Conservation (phyloP, 2,329 filamentous ascomycete genomes). For the Shiraia bambusicola region DNA sequence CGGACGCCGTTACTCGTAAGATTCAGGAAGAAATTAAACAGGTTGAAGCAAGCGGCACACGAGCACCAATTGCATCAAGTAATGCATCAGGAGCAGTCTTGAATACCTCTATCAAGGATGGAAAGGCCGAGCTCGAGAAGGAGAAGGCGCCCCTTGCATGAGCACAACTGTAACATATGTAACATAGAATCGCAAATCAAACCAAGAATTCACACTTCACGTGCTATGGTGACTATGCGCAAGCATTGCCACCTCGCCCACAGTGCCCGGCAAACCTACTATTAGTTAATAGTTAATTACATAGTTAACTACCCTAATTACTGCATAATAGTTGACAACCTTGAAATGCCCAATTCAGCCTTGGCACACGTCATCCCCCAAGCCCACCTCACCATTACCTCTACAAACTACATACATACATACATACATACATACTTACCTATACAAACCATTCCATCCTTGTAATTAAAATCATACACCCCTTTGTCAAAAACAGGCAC, state of each 20-base stretch:
- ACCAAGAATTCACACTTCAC: not conserved
- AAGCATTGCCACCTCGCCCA: not conserved
- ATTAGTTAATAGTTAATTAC: not conserved
- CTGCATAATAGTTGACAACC: slow-evolving; percentile 11
- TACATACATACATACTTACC: no score
- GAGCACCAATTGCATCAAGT: slow-evolving; percentile 17
- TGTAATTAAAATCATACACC: no score
- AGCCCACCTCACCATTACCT: slow-evolving; percentile 2
- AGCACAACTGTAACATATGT: slow-evolving; percentile 12
- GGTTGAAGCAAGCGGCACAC: slow-evolving; percentile 22
- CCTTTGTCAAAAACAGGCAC: no score
- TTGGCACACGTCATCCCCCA: slow-evolving; percentile 15
- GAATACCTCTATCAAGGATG: slow-evolving; percentile 30
- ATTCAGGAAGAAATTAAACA: slow-evolving; percentile 42
- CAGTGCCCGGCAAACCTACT: not conserved
- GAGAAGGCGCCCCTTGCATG: slow-evolving; percentile 4
- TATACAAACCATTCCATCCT: no score
- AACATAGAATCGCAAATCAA: slow-evolving; percentile 5
- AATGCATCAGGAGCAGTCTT: slow-evolving; percentile 19
- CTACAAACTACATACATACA: no score
- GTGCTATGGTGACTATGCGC: not conserved
- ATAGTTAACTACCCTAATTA: not conserved
- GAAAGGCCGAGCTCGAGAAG: slow-evolving; percentile 32
- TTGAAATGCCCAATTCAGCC: slow-evolving; percentile 8
- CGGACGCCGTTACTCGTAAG: slow-evolving; percentile 51